Percentiles rank a stretch among this genome's conserved stretches.
phyloP scores from a whole-genome alignment of 306 rosid species.

The Astragalus glycyphyllos region DNA sequence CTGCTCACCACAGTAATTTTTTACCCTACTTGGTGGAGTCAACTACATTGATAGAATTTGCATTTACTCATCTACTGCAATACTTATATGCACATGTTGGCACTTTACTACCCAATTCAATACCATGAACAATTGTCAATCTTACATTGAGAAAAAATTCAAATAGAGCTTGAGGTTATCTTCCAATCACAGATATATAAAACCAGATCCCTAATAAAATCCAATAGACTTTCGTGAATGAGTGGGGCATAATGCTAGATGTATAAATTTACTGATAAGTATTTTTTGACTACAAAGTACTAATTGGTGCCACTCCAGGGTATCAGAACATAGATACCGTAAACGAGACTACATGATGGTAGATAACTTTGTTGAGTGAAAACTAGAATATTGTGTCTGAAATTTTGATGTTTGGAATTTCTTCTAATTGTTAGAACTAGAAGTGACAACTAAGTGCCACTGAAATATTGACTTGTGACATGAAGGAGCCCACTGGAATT shows the following conservation, averaged over 20 bases:
- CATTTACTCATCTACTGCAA: too few relatives aligned
- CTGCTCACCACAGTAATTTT: not conserved
- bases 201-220: slow-evolving; percentile 1
- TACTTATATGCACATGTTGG: too few relatives aligned
- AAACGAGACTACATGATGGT: not conserved
- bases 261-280: not conserved
- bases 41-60: too few relatives aligned
- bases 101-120: too few relatives aligned
- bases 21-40: not conserved
- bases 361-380: not conserved
- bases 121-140: too few relatives aligned
- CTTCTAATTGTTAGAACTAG: not conserved
- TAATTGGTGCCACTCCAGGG: not conserved
- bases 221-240: slow-evolving; percentile 2
- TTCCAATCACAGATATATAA: not conserved
- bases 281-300: not conserved
- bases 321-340: not conserved
- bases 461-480: not conserved
- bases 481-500: slow-evolving; percentile 17
- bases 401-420: not conserved
- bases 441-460: too few relatives aligned
- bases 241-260: not conserved
- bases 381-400: not conserved
- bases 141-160: not conserved
- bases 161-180: not conserved